Evolutionary conservation across 495 filamentous ascomycete species (phyloP), one percentile per base, ranked within the genome.

Genomic region (Barbatosphaeria neglecta): DNA sequence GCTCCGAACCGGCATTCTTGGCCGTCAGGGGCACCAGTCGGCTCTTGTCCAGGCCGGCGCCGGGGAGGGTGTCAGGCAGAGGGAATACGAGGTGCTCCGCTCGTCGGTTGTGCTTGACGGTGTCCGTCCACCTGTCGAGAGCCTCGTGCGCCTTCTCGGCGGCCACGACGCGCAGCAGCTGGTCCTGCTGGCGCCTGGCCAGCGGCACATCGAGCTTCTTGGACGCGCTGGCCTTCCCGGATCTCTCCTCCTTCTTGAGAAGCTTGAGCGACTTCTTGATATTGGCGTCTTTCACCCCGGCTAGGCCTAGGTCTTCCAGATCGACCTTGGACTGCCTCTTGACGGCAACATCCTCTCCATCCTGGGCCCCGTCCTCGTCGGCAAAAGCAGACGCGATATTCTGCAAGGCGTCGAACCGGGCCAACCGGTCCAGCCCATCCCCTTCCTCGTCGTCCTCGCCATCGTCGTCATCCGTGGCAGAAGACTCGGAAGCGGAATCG

Each of bases 31-130:
- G 76, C 23, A 73, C 51, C 22, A 88, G 68, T 50, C 73, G 67
- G 15, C 51, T 65, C 41, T 66, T 70, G 43, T 69, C 60, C 13
- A 75, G 59, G 3, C 72, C 60, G 53, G 73, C 59, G 63, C 72
- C 48, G 48, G 66, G 70, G 42, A 80, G 71, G 2, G 84, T 82
- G 50, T 95, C 84, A 5, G 80, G 74, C 0, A 96, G 73, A 20
- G 92, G 92, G 60, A 97, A 98, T n/a, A 81, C 70, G 1, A 97
- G 68, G 61, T 95, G 90, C 22, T 96, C 93, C 4, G 92, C 90
- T 49, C 87, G 75, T 33, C 93, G 81, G 62, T 95, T 95, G 22
- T 86, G 80, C 62, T 94, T 94, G 55, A 98, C 89, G 0, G 93
- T 96, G 43, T 94, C 90, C 17, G 82, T 78, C 92, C 92, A 98